Conservation (phyloP, 805 yeast genomes). For the Candida alai region DNA sequence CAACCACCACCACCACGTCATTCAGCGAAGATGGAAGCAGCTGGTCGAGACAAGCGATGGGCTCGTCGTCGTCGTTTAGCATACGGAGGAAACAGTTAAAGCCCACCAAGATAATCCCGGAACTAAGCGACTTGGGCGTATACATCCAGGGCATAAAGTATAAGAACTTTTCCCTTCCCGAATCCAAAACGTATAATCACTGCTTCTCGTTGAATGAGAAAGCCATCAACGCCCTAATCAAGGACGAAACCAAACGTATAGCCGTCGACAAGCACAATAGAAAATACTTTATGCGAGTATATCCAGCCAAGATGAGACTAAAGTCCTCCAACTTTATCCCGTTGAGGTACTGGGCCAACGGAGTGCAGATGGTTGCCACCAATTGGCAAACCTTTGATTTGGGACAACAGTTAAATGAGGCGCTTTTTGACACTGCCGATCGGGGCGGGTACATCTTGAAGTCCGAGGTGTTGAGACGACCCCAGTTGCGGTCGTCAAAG, state of each 20-base stretch:
- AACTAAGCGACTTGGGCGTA: slow-evolving; percentile 60
- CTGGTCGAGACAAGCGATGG: background rate
- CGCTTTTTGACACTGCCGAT: slow-evolving; percentile 62
- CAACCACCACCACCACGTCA: slow-evolving; percentile 18
- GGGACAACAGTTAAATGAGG: slow-evolving; percentile 85
- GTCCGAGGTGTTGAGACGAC: slow-evolving; percentile 48
- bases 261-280: slow-evolving; percentile 76
- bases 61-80: slow-evolving; percentile 14
- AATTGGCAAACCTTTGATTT: slow-evolving; percentile 93
- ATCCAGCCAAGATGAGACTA: slow-evolving; percentile 78
- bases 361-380: slow-evolving; percentile 93
- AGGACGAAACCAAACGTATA: slow-evolving; percentile 51
- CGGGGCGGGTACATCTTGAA: slow-evolving; percentile 77
- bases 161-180: slow-evolving; percentile 79
- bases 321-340: slow-evolving; percentile 83
- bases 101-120: slow-evolving; percentile 27
- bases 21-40: slow-evolving; percentile 35
- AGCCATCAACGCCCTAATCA: slow-evolving; percentile 55
- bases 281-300: slow-evolving; percentile 71
- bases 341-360: slow-evolving; percentile 72
- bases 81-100: slow-evolving; percentile 19
- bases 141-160: slow-evolving; percentile 75
- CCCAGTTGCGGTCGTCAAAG: slow-evolving; percentile 23
- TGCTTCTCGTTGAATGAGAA: slow-evolving; percentile 86
- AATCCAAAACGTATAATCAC: slow-evolving; percentile 75